Evolutionary conservation across 768 basidiomycete species (phyloP), one percentile per base, ranked within the genome.

Genomic region (Amanita rubescens): DNA sequence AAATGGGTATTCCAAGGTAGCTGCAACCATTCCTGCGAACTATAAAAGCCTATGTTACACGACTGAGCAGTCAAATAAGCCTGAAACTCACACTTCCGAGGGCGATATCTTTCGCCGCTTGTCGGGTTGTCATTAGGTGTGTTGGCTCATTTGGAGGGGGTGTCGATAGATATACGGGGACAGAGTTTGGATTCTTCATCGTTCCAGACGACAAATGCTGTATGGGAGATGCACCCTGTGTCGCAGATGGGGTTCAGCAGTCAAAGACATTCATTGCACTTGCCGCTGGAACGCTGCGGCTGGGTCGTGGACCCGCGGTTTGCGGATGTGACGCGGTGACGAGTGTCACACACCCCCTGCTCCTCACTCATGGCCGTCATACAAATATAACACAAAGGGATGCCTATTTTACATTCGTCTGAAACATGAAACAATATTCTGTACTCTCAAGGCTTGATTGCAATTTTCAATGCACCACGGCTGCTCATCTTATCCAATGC

Each of bases 1-100:
- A 62, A 95, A 93, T 0, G 95, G 95, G 65, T 96, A 92, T 71
- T 95, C 94, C 57, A 96, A 85, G 14, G 93, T 73, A 59, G 77
- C 75, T 9, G 93, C 85, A 8, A 80, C 74, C 75, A 95, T 92
- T 22, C 94, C 94, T 52, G 94, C 90, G 52, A 82, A 69, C 90
- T 92, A 45, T 33, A 33, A 7, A 24, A n/a, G n/a, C n/a, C 11
- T 35, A 15, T 19, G 19, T 32, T 6, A 25, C 11, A 35, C 19
- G 14, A 17, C 20, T 51, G 7, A 33, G 14, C 6, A 30, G 27
- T 30, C 3, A 30, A 30, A n/a, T 12, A 14, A 34, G 9, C 11
- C 12, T 27, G 9, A 17, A 10, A 53, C 52, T 24, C 43, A 53
- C 52, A 17, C 52, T 27, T n/a, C 52, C 52, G 25, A 53, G 32